Conservation (phyloP, 495 filamentous ascomycete species). For the Tuber calosporum region DNA sequence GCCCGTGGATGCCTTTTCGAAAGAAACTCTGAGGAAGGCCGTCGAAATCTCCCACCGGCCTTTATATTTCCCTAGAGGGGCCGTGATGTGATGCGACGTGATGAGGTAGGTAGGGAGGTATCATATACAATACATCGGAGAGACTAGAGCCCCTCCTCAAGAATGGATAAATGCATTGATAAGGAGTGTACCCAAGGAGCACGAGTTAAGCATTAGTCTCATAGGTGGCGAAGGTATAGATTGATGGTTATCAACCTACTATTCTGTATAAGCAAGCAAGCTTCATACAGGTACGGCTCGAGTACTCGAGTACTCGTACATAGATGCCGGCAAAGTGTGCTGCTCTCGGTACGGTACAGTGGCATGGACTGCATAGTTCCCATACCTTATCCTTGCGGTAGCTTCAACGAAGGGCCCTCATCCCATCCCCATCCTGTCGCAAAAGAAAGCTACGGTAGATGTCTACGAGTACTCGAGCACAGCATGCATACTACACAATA, state of each 20-base stretch:
- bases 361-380: background rate
- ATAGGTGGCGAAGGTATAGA: background rate
- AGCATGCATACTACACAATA: background rate
- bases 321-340: background rate
- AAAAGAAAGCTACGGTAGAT: background rate
- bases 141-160: background rate
- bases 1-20: too few relatives aligned
- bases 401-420: background rate
- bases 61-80: background rate
- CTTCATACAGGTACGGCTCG: background rate
- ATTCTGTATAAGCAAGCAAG: background rate
- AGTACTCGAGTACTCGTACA: too few relatives aligned
- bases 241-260: background rate
- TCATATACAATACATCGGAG: background rate
- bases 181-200: background rate
- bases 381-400: background rate
- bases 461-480: too few relatives aligned
- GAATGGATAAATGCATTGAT: background rate
- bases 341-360: background rate
- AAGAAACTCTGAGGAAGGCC: too few relatives aligned
- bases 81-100: background rate
- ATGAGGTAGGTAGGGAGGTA: background rate
- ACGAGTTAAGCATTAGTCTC: background rate
- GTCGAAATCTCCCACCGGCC: too few relatives aligned
- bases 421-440: background rate